phyloP scores from a whole-genome alignment of 1,284 basidiomycete genomes.

The Gomphus sp. region DNA sequence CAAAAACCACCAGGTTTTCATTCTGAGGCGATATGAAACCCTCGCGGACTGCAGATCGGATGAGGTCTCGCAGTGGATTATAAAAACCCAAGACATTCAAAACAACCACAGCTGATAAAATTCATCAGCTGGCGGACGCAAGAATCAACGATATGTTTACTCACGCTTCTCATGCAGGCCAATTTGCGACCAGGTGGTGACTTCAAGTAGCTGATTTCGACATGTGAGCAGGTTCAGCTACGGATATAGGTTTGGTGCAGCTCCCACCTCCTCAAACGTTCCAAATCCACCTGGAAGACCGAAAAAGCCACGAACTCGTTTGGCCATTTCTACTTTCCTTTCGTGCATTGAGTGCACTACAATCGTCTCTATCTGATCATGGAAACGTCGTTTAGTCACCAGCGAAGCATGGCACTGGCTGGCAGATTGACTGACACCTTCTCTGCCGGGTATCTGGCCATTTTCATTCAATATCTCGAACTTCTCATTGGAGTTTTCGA shows the following conservation, averaged over 20 bases:
- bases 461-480: conserved; percentile 24
- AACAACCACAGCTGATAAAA: conserved; percentile 58
- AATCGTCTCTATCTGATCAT: conserved; percentile 42
- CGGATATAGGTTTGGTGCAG: not conserved
- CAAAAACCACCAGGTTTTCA: conserved; percentile 52
- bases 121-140: not conserved
- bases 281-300: conserved; percentile 88
- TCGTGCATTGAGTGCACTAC: conserved; percentile 88
- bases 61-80: conserved; percentile 65
- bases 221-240: not conserved
- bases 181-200: conserved; percentile 85
- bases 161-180: conserved; percentile 83
- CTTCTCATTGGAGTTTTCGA: not conserved
- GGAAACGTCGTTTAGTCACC: not conserved
- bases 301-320: conserved; percentile 68
- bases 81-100: conserved; percentile 79
- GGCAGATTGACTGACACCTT: conserved; percentile 27
- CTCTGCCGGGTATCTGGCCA: conserved; percentile 20
- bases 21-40: conserved; percentile 70
- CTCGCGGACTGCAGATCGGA: conserved; percentile 54
- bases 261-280: conserved; percentile 78
- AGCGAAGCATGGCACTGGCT: not conserved
- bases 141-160: conserved; percentile 16
- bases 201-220: conserved; percentile 63
- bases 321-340: conserved; percentile 84